Conservation (phyloP, 352 stramenopile species). For the Pythium volutum region DNA sequence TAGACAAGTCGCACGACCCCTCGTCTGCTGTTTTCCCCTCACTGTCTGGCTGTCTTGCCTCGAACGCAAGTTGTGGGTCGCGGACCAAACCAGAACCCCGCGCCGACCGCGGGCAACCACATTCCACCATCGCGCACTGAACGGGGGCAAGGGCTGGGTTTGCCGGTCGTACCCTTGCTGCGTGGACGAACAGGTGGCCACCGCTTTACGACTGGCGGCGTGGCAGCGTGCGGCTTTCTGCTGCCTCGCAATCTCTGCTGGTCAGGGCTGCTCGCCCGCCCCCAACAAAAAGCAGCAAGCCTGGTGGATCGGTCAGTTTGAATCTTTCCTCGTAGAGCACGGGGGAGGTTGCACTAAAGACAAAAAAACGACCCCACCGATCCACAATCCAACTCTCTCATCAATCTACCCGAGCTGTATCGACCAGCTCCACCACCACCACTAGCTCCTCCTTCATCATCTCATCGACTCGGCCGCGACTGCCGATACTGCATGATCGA, state of each 20-base stretch:
- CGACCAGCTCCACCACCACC: too few relatives aligned
- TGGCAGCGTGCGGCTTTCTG: conserved; percentile 13
- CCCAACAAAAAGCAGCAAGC: neutral
- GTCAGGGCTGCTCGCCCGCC: conserved; percentile 8
- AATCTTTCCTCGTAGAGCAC: conserved; percentile 14
- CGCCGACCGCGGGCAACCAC: conserved; percentile 16
- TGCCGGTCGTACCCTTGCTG: conserved; percentile 16
- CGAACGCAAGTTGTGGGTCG: neutral
- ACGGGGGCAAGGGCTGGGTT: conserved; percentile 13
- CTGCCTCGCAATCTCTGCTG: conserved; percentile 1
- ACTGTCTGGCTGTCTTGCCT: conserved; percentile 15
- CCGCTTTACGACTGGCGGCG: conserved; percentile 6
- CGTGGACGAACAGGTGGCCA: too few relatives aligned
- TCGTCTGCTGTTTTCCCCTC: conserved; percentile 22
- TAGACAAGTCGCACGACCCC: conserved; percentile 28
- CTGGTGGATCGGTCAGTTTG: neutral
- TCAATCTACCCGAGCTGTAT: neutral
- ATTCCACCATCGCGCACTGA: conserved; percentile 2
- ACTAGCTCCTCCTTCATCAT: neutral
- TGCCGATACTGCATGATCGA: conserved; percentile 15
- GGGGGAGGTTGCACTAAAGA: neutral
- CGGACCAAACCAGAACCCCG: conserved; percentile 18
- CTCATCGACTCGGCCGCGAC: neutral
- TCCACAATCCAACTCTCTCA: neutral
- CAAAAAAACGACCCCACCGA: neutral